Base-by-base conservation (phyloP, 805 yeast species). In the Suhomyces tanzawaensis region DNA sequence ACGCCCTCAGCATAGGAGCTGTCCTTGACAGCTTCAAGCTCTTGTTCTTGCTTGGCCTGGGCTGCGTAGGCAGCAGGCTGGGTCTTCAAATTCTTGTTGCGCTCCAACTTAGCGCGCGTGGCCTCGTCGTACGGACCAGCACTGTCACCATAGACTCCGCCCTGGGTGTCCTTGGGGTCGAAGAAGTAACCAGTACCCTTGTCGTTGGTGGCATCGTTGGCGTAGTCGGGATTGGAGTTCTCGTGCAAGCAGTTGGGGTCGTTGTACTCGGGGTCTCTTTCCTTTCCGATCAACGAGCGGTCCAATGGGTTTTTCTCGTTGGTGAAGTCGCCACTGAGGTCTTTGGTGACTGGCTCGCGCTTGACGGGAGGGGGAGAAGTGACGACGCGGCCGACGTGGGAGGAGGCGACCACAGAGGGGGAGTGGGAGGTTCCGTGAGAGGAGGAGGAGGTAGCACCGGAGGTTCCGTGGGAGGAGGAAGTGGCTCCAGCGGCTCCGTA, bases 101-200 rank as follows among this genome's bases (percentile, higher is more conserved):
- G 37, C 22, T 40, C 45, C 22, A 53, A 40, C 22, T 48, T 37
- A 7, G 57, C 60, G 21, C 44, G 45, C 5, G 62, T 57, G 27
- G 58, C 57, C 27, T 60, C 65, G n/a, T 50, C 36, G 36, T 48
- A 36, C 13, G 25, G 29, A 12, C 27, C 35, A 24, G 32, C 36
- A 24, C 34, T 38, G 18, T 31, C 29, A 29, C 44, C 27, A 39
- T 56, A 57, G 32, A 49, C 40, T 15, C 66, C 64, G 18, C 65
- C 66, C 43, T 63, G 68, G 23, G 69, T 62, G 44, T 63, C 69
- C 41, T 45, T 51, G 9, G 70, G 69, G 34, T 62, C 60, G 40
- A 50, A 64, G 41, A 54, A 64, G 34, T 47, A 45, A 9, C 70
- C 70, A 8, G 49, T 44, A 21, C 69, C 70, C 24, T 52, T 39